These are phyloP conservation scores for Anthracocystis walkeri DNA, from an alignment of 1,284 basidiomycete genomes.

Conservation along the genomic window DNA sequence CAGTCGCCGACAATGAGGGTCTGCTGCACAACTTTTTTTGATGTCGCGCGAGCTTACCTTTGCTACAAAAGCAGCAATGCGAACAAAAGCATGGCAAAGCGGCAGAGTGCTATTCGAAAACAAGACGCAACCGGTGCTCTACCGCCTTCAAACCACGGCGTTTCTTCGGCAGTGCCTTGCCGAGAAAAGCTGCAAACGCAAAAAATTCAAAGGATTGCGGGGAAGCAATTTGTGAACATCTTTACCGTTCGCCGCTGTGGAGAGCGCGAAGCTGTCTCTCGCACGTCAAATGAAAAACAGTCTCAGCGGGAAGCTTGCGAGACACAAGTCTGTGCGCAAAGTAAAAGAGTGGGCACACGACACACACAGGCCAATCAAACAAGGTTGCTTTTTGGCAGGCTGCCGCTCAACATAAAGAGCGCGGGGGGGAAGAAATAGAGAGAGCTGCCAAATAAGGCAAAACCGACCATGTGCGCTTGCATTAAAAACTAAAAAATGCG, in stretches of 20 bases:
- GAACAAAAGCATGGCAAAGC: background rate
- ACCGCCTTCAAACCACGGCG: background rate
- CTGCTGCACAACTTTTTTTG: slow-evolving; percentile 6
- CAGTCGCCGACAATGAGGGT: background rate
- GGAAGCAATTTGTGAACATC: background rate
- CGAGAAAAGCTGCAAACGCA: background rate
- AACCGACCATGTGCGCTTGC: background rate
- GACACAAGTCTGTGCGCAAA: background rate
- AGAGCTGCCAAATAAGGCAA: slow-evolving; percentile 7
- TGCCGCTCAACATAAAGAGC: background rate
- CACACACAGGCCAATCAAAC: background rate
- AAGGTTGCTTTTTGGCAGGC: background rate
- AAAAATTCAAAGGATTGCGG: too few species aligned
- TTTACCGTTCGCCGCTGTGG: background rate
- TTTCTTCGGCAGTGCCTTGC: background rate
- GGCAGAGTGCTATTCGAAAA: background rate
- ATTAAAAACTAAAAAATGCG: background rate
- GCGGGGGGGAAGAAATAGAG: too few species aligned
- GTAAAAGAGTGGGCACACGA: slow-evolving; percentile 10
- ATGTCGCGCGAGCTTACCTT: slow-evolving; percentile 9
- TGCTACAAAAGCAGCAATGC: background rate
- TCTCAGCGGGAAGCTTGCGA: slow-evolving; percentile 7
- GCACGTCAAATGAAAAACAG: background rate
- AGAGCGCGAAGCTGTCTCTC: background rate
- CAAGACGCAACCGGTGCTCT: slow-evolving; percentile 5